Evolutionary conservation across 805 yeast species (phyloP).

Genomic region (Kodamaea fukazawae): DNA sequence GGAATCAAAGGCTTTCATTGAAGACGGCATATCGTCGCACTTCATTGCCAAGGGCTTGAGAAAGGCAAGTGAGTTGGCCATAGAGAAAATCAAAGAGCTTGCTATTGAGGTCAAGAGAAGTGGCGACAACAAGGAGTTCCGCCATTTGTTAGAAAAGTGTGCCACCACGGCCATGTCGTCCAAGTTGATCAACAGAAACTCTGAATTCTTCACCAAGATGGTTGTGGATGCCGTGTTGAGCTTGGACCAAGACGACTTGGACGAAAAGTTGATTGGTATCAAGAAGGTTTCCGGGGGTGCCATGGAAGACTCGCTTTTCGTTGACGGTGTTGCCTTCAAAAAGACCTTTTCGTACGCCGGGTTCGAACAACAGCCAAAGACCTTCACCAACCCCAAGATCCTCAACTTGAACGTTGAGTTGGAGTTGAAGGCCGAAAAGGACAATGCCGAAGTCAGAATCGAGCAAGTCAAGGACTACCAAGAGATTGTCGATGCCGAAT

Average conservation of each 20-base stretch:
- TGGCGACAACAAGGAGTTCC: conserved; percentile 48
- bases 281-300: conserved; percentile 96
- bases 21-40: conserved; percentile 93
- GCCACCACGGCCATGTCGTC: conserved; percentile 98
- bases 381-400: conserved; percentile 74
- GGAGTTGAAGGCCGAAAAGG: conserved; percentile 97
- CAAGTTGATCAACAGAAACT: conserved; percentile 82
- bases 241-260: conserved; percentile 79
- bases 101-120: conserved; percentile 64
- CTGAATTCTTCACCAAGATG: conserved; percentile 90
- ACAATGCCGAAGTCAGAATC: conserved; percentile 96
- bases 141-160: conserved; percentile 81
- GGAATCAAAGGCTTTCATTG: conserved; percentile 86
- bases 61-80: conserved; percentile 75
- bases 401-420: conserved; percentile 86
- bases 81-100: conserved; percentile 66
- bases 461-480: conserved; percentile 93
- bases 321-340: conserved; percentile 95
- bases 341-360: conserved; percentile 98
- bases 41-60: conserved; percentile 84
- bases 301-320: conserved; percentile 86
- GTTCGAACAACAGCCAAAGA: conserved; percentile 96
- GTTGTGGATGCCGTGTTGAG: conserved; percentile 93
- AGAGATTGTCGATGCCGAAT: conserved; percentile 97
- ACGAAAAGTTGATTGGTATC: conserved; percentile 88